Evolutionary conservation across 257 asterid species (phyloP).

Genomic region (Penstemon davidsonii): DNA sequence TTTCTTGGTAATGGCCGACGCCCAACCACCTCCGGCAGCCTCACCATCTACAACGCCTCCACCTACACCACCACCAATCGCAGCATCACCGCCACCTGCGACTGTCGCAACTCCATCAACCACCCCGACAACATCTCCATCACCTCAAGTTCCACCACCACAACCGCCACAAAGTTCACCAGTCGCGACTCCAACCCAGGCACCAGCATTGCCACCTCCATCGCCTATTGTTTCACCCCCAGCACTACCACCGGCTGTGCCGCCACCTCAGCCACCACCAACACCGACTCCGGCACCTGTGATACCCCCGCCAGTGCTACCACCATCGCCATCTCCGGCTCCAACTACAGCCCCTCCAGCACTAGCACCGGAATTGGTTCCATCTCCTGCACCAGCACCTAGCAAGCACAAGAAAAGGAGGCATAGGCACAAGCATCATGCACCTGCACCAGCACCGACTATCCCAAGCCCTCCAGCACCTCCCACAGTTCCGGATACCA

Average conservation of each 20-base stretch:
- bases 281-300: conserved; percentile 53
- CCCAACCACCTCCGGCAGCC: conserved; percentile 74
- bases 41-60: conserved; percentile 45
- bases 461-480: conserved; percentile 97
- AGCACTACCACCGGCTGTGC: conserved; percentile 41
- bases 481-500: conserved; percentile 55
- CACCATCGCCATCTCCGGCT: conserved; percentile 58
- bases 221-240: conserved; percentile 41
- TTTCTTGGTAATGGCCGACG: conserved; percentile 50
- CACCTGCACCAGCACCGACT: conserved; percentile 91
- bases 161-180: conserved; percentile 56
- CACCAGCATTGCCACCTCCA: conserved; percentile 45
- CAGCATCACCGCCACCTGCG: conserved; percentile 44
- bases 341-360: conserved; percentile 49
- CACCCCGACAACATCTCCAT: conserved; percentile 42
- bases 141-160: conserved; percentile 47
- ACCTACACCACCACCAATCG: conserved; percentile 34
- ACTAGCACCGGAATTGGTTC: conserved; percentile 46
- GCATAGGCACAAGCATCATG: conserved; percentile 55
- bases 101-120: conserved; percentile 34
- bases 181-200: conserved; percentile 51
- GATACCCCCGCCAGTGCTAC: conserved; percentile 49
- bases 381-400: conserved; percentile 70
- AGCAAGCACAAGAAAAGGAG: conserved; percentile 42
- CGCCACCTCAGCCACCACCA: too few species aligned